Conservation (phyloP, 179 eudicot species). For the Beta macrorhiza region DNA sequence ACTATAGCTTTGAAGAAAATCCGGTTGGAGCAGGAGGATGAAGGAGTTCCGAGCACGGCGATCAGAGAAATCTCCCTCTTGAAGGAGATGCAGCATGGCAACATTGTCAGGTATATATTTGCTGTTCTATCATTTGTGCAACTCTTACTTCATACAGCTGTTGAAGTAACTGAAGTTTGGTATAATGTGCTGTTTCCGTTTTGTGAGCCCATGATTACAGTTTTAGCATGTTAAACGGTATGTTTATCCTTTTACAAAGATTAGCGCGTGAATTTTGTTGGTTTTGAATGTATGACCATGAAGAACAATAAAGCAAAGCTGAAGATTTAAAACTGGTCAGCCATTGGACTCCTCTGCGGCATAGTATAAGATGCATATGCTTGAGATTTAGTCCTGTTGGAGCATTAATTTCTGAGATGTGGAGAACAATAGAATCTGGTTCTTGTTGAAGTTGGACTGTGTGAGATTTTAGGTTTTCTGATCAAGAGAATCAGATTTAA, state of each 20-base stretch:
- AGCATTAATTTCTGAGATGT: not conserved
- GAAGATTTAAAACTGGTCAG: not conserved
- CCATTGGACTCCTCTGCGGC: too few relatives aligned
- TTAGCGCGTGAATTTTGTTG: not conserved
- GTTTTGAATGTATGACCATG: not conserved
- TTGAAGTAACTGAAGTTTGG: not conserved
- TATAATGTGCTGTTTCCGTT: not conserved
- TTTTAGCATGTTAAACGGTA: not conserved
- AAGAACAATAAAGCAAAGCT: not conserved
- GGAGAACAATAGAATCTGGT: too few relatives aligned
- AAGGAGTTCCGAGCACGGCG: slow-evolving; percentile 97
- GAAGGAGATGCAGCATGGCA: slow-evolving; percentile 97
- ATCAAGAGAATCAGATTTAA: not conserved
- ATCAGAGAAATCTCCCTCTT: slow-evolving; percentile 94
- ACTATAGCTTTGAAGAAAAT: slow-evolving; percentile 94
- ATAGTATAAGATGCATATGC: not conserved
- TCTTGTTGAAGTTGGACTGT: not conserved
- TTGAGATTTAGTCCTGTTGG: not conserved
- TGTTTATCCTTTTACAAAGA: not conserved
- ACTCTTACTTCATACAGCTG: not conserved
- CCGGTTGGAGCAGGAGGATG: slow-evolving; percentile 93
- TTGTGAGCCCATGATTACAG: not conserved
- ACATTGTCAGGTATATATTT: slow-evolving; percentile 62
- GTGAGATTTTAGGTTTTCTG: not conserved
- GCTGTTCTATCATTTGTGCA: not conserved